phyloP scores from a whole-genome alignment of 345 rosid species.

The Cochlearia excelsa region DNA sequence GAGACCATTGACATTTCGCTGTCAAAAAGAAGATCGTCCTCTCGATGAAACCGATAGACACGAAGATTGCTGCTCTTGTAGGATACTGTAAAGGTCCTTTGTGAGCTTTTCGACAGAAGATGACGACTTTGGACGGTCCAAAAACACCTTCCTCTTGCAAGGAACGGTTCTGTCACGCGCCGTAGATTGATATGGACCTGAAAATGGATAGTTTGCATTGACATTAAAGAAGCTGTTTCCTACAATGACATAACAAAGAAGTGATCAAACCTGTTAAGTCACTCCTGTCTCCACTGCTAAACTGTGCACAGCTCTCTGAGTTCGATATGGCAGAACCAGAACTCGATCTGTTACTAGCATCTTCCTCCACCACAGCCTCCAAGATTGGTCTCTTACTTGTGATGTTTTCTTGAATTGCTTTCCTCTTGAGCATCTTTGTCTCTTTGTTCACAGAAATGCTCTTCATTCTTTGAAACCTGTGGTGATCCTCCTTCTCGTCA shows the following conservation, averaged over 20 bases:
- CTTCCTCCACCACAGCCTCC: conserved; percentile 67
- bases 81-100: conserved; percentile 70
- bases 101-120: conserved; percentile 94
- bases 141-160: conserved; percentile 81
- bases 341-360: conserved; percentile 85
- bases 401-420: conserved; percentile 50
- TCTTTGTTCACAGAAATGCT: conserved; percentile 62
- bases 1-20: conserved; percentile 87
- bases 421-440: conserved; percentile 65
- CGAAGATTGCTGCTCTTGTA: conserved; percentile 92
- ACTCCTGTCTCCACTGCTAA: conserved; percentile 75
- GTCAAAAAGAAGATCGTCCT: conserved; percentile 89
- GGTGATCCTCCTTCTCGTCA: conserved; percentile 53
- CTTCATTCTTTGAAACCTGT: conserved; percentile 56
- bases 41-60: conserved; percentile 83
- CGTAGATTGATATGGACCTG: conserved; percentile 85
- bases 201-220: conserved; percentile 18
- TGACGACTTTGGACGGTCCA: conserved; percentile 70
- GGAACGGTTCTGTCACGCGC: conserved; percentile 89
- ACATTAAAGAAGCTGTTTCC: conserved; percentile 3
- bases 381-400: conserved; percentile 38
- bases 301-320: conserved; percentile 92
- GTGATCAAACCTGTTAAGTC: conserved; percentile 73
- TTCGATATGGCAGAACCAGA: conserved; percentile 96
- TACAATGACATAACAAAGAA: neutral